Percentiles rank a stretch among this genome's conserved stretches.
These are phyloP conservation scores for Dryadomyces quercus-mongolicae DNA, from an alignment of 2,329 filamentous ascomycete species.

Conservation along the genomic window DNA sequence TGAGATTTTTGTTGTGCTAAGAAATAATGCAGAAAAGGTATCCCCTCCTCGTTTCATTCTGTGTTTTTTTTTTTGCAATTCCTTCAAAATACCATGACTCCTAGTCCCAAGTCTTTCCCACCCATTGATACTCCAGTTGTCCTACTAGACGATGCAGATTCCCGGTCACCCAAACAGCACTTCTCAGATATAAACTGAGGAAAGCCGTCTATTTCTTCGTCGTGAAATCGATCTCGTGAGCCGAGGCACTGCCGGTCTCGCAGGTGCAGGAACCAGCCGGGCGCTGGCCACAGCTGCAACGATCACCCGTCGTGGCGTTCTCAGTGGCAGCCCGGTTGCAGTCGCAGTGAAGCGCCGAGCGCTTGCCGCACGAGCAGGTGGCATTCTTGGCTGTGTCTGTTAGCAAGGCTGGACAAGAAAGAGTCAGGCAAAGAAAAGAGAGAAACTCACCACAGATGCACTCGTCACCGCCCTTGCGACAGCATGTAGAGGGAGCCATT, in stretches of 20 bases:
- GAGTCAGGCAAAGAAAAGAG: too few relatives aligned
- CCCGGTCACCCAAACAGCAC: background rate
- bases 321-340: conserved; percentile 67
- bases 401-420: background rate
- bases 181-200: background rate
- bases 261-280: conserved; percentile 75
- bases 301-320: conserved; percentile 59
- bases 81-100: too few relatives aligned
- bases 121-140: too few relatives aligned
- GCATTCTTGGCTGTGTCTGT: conserved; percentile 45
- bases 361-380: conserved; percentile 81
- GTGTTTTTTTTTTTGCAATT: too few relatives aligned
- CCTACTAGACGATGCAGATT: background rate
- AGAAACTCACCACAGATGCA: conserved; percentile 44
- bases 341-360: conserved; percentile 74
- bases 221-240: conserved; percentile 75
- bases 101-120: too few relatives aligned
- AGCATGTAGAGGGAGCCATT: conserved; percentile 35
- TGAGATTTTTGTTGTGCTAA: too few relatives aligned
- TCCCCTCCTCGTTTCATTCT: too few relatives aligned
- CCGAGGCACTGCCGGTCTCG: conserved; percentile 55
- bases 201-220: conserved; percentile 38
- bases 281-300: conserved; percentile 75
- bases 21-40: too few relatives aligned
- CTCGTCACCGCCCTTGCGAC: conserved; percentile 37